Base-by-base conservation (phyloP, 495 filamentous ascomycete species). In the Cairneyella variabilis region DNA sequence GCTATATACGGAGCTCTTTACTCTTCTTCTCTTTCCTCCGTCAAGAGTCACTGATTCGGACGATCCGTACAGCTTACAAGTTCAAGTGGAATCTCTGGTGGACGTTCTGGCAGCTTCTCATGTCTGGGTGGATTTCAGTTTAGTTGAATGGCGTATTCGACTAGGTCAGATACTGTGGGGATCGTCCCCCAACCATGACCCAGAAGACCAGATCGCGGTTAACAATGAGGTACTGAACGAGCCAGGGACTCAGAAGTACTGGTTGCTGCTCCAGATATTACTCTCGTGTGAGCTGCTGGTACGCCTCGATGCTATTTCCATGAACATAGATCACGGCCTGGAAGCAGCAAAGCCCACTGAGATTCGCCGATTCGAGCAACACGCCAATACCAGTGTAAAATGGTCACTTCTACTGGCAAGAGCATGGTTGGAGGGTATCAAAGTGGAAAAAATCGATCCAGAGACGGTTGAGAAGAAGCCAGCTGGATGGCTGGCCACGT, bases 91-190 rank as follows among this genome's bases (percentile, higher is more conserved):
- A 36, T 73, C 77, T 16, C 60, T 86, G 10, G 76, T 83, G 38
- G 72, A 76, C 47, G 73, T 77, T 11, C 73, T 86, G 22, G 71
- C 76, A 0, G 64, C 73, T 8, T 71, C 75, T 28, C 77, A 79
- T 47, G 69, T 78, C 44, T 95, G 90, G 90, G 71, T 86, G 14
- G 82, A 95, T 62, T 90, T 95, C 59, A 85, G 84, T 37, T 69
- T 84, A 21, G 80, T 89, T 0, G 88, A 91, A 62, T 92, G 88
- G 88, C 76, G 90, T 17, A 81, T 91, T 23, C 72, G 84, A 10
- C 76, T 86, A 1, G 89, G 90, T n/a, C 89, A 93, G 61, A 67
- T 93, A 53, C 70, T 95, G 16, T 95, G 88, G 88, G 86, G 83
- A 17, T 65, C 71, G n/a, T 53, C 67, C 7, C 64, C 66, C 14